Evolutionary conservation across 768 basidiomycete species (phyloP), one percentile per base, ranked within the genome.

Genomic region (Astraeus odoratus): DNA sequence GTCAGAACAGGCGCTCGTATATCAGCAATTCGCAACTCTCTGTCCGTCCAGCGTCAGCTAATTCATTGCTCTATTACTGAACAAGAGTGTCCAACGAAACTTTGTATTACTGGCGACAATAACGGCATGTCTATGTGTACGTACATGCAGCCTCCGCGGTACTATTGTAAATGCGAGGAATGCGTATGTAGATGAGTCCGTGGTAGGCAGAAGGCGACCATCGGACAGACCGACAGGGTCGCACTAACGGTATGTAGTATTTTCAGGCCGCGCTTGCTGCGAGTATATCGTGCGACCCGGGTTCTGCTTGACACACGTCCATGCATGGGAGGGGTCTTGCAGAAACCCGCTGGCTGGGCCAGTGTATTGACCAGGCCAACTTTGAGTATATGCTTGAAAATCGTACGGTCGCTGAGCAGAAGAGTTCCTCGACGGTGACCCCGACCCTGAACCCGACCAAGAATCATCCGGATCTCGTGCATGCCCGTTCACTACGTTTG

Each of bases 231-330:
- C n/a, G 29, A 49, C 24, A 26, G 41, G n/a, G 44, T 16, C 43
- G 43, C 30, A 45, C 48, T 51, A 64, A 46, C 54, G 53, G 38
- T 53, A 62, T 27, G 60, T 48, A 22, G 58, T 57, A 15, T 55
- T 62, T 46, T 70, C 70, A 39, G 65, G 58, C 46, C 59, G 64
- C 33, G 68, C 60, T 36, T 65, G 64, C 53, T 78, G 77, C 36
- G 79, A 77, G 59, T 81, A 81, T 50, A 81, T 80, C 24, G 80
- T 82, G 52, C 79, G 77, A 46, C 79, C 80, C 2, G 76, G 70
- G 46, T 76, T 78, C 55, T 72, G 70, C 19, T 57, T 46, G 35
- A 64, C 51, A 55, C 51, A 43, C 66, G 67, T 33, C 67, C 68
- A 55, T 5, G 71, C 4, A 46, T 9, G 44, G 50, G 58, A 59